Base-by-base conservation (phyloP, 306 rosid species). In the Ormosia semicastrata region DNA sequence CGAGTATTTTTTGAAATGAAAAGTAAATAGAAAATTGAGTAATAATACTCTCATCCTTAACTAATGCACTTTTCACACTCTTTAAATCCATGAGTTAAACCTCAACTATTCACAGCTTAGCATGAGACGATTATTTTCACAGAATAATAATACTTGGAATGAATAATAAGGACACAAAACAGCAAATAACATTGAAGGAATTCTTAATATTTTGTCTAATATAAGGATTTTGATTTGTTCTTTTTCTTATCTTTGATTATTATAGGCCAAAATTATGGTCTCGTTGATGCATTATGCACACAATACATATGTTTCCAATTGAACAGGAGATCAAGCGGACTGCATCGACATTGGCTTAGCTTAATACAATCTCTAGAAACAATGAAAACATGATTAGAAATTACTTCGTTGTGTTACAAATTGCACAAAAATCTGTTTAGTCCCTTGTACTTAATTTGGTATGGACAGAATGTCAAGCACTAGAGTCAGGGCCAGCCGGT, bases 401-500 rank as follows among this genome's bases (percentile, higher is more conserved):
- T 39, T 32, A 10, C 57, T 47, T 77, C 78, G n/a, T n/a, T n/a
- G n/a, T n/a, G n/a, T n/a, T n/a, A n/a, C n/a, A n/a, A 84, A 56
- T 85, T 72, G 74, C 68, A 67, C 87, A 85, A 70, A 60, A 72
- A 39, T 59, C 15, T 76, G 4, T 34, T 59, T 52, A 58, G 24
- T 54, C 49, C 67, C 12, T 52, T 53, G 34, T 63, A 36, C 6
- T n/a, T n/a, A n/a, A n/a, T 32, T 8, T n/a, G 15, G 36, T 47
- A 29, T 57, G 18, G 41, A 63, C 47, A 75, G 49, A 82, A 44
- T 54, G 11, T 82, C 89, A 91, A 66, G 91, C 91, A 32, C 5
- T 79, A 43, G 97, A 2, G 0, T 88, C 92, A 12, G 93, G 91
- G 76, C 94, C 99, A 39, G 95, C 69, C 6, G 97, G 99, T 85